Base-by-base conservation (phyloP, 2,329 filamentous ascomycete species). In the Xylaria sp. region DNA sequence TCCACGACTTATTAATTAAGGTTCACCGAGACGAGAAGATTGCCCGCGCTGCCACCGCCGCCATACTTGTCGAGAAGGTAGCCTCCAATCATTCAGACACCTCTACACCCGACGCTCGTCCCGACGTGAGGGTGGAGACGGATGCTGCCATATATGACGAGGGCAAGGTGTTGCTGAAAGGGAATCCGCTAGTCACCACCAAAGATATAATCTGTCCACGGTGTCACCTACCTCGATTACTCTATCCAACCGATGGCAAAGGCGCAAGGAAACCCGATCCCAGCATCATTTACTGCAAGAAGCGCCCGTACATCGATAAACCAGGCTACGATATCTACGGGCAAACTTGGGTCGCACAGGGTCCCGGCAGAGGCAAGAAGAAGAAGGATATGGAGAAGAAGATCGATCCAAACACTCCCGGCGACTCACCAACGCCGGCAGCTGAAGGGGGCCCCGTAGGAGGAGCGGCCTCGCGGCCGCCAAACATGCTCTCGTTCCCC, bases 321-420 rank as follows among this genome's bases (percentile, higher is more conserved):
- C 84, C 88, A 1, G 91, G 91, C 67, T 91, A 89, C 80, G 92
- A 95, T 78, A 92, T 94, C 70, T 94, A 94, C 78, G 92, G 91
- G 57, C 92, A 94, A 79, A 92, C 90, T 31, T 94, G 92, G 86
- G 89, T 92, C 15, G 89, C 89, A 20, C 90, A 90, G 25, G 87
- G 87, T 0, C 89, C 89, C 25, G 89, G 89, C 15, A 86, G 90
- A 67, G 91, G 91, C 67, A 92, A 92, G 82, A 92, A 92, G 83
- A 93, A 91, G 85, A 93, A 92, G 84, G 91, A 90, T 77, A 89
- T 89, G 81, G 87, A 89, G 77, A 89, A 87, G 81, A 87, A 83
- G 79, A 76, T 78, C 53, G 78, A 79, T 39, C 60, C 47, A 36
- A 69, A 70, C 79, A 82, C 72, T 80, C 81, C 71, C 36, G 72